These are phyloP conservation scores for Cyamopsis tetragonoloba DNA, from an alignment of 306 rosid genomes.

Conservation along the genomic window DNA sequence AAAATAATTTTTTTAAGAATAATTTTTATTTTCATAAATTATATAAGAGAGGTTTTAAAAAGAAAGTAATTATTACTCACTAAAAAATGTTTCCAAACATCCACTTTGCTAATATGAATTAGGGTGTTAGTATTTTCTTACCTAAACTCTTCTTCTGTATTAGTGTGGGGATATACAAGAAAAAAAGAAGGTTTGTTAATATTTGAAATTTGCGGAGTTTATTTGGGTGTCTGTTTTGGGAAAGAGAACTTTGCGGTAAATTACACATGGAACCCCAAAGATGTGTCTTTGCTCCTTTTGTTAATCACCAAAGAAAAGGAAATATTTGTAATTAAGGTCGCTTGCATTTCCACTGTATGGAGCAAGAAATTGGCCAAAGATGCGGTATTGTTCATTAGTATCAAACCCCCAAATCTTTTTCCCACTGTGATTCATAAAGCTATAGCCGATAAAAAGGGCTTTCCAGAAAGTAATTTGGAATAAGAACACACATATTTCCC, in stretches of 20 bases:
- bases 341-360: neutral
- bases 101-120: too few relatives aligned
- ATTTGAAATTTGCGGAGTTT: neutral
- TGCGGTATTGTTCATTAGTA: constrained; percentile 17
- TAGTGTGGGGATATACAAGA: too few relatives aligned
- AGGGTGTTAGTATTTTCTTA: too few relatives aligned
- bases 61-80: too few relatives aligned
- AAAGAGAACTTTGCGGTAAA: neutral
- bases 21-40: too few relatives aligned
- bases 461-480: constrained; percentile 22
- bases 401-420: constrained; percentile 28
- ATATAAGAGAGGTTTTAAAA: too few relatives aligned
- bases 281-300: constrained; percentile 25
- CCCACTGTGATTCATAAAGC: constrained; percentile 25
- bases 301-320: constrained; percentile 11
- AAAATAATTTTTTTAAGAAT: too few relatives aligned
- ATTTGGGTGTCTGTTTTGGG: neutral
- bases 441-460: neutral
- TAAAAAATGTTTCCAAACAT: too few relatives aligned
- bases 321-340: constrained; percentile 1
- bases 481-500: constrained; percentile 20
- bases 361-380: constrained; percentile 32
- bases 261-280: constrained; percentile 7
- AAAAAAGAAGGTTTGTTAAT: too few relatives aligned
- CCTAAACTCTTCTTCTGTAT: too few relatives aligned